Evolutionary conservation across 2,329 filamentous ascomycete genomes (phyloP), one percentile per base, ranked within the genome.

Genomic region (Ascocoryne sarcoides): DNA sequence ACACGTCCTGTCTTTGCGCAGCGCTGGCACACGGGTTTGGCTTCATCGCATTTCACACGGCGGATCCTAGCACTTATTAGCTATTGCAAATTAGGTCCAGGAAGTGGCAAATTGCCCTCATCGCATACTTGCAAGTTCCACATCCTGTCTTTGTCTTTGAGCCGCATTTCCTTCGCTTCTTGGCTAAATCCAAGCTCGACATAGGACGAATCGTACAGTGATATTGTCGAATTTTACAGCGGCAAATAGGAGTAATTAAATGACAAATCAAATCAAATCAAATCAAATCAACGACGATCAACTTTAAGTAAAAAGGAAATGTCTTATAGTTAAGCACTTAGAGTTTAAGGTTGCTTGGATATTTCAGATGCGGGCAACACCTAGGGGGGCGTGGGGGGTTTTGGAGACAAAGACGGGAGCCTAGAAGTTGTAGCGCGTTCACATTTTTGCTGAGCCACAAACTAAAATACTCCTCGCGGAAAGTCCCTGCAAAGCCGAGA

Each of bases 21-120:
- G 17, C 42, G 44, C 10, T 29, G 30, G 36, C 44, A 47, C 14
- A 39, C 33, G 3, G 44, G 44, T 32, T 42, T 44, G 16, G 16
- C 35, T 36, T 47, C 44, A 34, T 47, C 44, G 21, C 44, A 47
- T 44, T 47, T 47, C n/a, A 47, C 42, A 20, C 42, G 37, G 19
- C 44, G 44, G 28, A 26, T 26, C 23, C 23, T 26, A 26, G 7
- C 7, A 26, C 36, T 30, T 39, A 38, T 33, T 40, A 46, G 23
- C 36, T 43, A 26, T 21, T 36, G 36, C 40, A 46, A 26, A 12
- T 26, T 26, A 7, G 23, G 23, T 20, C 40, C 35, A 36, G 9
- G 17, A 7, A 20, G 14, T 5, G 12, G 10, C 12, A 32, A 17
- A 31, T 38, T 19, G 30, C 21, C 16, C 35, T 17, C n/a, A 29